Percentiles rank a stretch among this genome's conserved stretches.
Evolutionary conservation across 1,284 basidiomycete species (phyloP).

Genomic region (Fomitopsis betulina): DNA sequence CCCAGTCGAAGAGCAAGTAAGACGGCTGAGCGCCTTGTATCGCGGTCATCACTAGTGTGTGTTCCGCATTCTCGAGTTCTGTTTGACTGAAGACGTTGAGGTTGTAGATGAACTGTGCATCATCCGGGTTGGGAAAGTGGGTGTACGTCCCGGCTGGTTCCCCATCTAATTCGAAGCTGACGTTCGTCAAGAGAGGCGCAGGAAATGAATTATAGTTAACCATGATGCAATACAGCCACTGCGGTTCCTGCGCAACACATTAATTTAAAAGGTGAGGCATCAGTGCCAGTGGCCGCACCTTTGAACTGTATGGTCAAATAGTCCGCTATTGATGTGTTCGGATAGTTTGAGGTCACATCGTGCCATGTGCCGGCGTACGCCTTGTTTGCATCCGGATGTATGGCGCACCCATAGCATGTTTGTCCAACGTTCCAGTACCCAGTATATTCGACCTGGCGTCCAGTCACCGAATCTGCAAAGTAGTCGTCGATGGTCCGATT

Average conservation of each 20-base stretch:
- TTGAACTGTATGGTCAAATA: background rate
- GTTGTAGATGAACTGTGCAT: background rate
- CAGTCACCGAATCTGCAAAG: background rate
- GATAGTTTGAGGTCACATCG: background rate
- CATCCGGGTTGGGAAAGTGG: background rate
- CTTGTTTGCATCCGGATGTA: background rate
- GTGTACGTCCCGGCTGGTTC: background rate
- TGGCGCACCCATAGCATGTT: background rate
- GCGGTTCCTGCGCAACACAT: background rate
- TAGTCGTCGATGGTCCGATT: background rate
- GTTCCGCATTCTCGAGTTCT: background rate
- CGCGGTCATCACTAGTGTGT: background rate
- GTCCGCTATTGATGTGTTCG: background rate
- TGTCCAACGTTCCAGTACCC: background rate
- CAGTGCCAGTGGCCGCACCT: background rate
- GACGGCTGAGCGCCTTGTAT: background rate
- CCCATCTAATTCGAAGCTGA: background rate
- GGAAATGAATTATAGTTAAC: background rate
- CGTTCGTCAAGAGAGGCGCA: background rate
- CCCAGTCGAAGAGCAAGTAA: background rate
- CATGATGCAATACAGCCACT: background rate
- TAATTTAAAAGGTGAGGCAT: background rate
- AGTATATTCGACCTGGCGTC: background rate
- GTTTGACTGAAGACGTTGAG: background rate
- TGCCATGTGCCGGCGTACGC: background rate